Evolutionary conservation across 2,329 filamentous ascomycete genomes (phyloP).

Genomic region (Ceratocystis variospora): DNA sequence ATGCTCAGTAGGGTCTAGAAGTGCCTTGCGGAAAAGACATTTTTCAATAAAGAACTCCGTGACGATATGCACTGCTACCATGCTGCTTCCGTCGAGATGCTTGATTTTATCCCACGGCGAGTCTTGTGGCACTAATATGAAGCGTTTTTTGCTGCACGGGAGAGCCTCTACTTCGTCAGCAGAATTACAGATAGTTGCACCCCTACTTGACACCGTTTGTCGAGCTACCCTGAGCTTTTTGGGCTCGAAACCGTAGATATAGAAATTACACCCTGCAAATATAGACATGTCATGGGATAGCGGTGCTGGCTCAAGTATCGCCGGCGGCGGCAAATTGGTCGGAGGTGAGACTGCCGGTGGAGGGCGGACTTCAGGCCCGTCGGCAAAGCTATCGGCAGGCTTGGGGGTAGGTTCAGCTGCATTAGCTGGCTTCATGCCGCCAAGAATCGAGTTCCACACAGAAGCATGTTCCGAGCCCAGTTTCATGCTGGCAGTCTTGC

Average conservation of each 20-base stretch:
- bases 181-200: constrained; percentile 8
- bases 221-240: constrained; percentile 10
- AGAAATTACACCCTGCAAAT: constrained; percentile 45
- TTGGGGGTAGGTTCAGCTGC: background rate
- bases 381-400: constrained; percentile 9
- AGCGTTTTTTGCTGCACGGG: constrained; percentile 21
- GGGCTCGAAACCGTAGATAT: constrained; percentile 44
- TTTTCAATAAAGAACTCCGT: constrained; percentile 92
- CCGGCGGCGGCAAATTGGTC: background rate
- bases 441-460: constrained; percentile 84
- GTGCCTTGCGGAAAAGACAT: constrained; percentile 62
- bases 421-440: constrained; percentile 23
- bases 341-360: background rate
- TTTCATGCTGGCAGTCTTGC: constrained; percentile 75
- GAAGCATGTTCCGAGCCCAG: constrained; percentile 64
- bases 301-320: background rate
- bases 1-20: constrained; percentile 55
- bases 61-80: constrained; percentile 32
- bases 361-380: background rate
- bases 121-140: constrained; percentile 42
- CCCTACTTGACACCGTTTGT: constrained; percentile 9
- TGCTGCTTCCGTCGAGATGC: background rate
- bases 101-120: background rate
- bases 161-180: background rate
- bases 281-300: constrained; percentile 29